A percentile compares a stretch with the other conserved stretches of the same genome.
Conservation (phyloP, 2,329 filamentous ascomycete species). For the Alternaria alternata region DNA sequence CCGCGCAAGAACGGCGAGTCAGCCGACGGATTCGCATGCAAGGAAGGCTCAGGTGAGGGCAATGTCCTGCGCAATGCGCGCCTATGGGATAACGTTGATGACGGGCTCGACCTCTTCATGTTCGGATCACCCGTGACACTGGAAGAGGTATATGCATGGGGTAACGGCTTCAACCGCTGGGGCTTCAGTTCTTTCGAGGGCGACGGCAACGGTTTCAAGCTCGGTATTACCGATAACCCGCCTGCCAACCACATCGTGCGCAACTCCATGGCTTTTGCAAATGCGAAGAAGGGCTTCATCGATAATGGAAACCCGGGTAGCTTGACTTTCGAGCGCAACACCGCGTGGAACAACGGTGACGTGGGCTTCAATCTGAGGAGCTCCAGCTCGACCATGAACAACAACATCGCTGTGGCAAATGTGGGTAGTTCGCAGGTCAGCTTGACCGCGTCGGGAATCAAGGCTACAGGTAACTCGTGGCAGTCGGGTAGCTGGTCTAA, state of each 20-base stretch:
- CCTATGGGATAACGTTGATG: slow-evolving; percentile 62
- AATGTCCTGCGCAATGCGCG: slow-evolving; percentile 57
- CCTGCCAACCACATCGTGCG: slow-evolving; percentile 55
- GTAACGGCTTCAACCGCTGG: slow-evolving; percentile 59
- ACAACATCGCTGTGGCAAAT: slow-evolving; percentile 54
- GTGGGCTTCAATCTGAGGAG: slow-evolving; percentile 52
- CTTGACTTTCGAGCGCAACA: slow-evolving; percentile 54
- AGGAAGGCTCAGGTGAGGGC: slow-evolving; percentile 57
- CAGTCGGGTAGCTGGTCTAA: slow-evolving; percentile 52
- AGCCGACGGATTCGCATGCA: slow-evolving; percentile 60
- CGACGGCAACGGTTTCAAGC: slow-evolving; percentile 60
- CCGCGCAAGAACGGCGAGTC: slow-evolving; percentile 62
- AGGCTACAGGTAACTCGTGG: slow-evolving; percentile 55
- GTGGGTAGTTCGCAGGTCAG: slow-evolving; percentile 27
- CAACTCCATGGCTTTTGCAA: slow-evolving; percentile 58
- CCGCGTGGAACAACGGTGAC: slow-evolving; percentile 57
- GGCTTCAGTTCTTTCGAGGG: slow-evolving; percentile 55
- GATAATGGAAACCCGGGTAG: slow-evolving; percentile 57
- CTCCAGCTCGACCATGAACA: slow-evolving; percentile 47
- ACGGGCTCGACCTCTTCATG: slow-evolving; percentile 57
- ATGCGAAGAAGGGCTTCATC: slow-evolving; percentile 57
- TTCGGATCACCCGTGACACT: slow-evolving; percentile 56
- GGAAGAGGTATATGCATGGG: slow-evolving; percentile 57
- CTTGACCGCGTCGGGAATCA: slow-evolving; percentile 18
- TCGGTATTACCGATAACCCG: slow-evolving; percentile 49